Percentiles rank a stretch among this genome's conserved stretches.
phyloP scores from a whole-genome alignment of 2,329 filamentous ascomycete genomes.

The Venturia asperata region DNA sequence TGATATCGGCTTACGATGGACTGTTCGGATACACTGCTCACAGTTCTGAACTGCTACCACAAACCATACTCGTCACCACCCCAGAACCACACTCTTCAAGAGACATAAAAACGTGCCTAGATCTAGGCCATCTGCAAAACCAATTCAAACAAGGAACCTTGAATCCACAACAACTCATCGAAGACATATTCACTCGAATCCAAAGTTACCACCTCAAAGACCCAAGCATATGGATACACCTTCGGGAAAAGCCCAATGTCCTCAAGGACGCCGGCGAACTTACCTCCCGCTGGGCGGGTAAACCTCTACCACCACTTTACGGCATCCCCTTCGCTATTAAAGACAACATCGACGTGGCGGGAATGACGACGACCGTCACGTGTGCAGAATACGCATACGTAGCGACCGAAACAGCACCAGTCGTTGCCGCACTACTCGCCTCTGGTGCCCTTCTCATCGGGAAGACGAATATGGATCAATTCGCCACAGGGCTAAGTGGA shows the following conservation, averaged over 20 bases:
- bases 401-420: slow-evolving; percentile 39
- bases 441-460: slow-evolving; percentile 49
- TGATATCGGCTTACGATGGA: slow-evolving; percentile 40
- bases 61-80: slow-evolving; percentile 22
- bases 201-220: slow-evolving; percentile 26
- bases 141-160: neutral
- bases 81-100: neutral
- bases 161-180: slow-evolving; percentile 26
- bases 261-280: slow-evolving; percentile 33
- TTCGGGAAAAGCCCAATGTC: slow-evolving; percentile 31
- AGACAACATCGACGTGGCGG: slow-evolving; percentile 45
- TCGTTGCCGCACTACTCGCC: slow-evolving; percentile 40
- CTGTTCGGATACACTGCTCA: slow-evolving; percentile 39
- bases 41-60: slow-evolving; percentile 32
- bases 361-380: slow-evolving; percentile 41
- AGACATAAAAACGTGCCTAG: slow-evolving; percentile 17
- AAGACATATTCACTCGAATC: slow-evolving; percentile 28
- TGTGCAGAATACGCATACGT: slow-evolving; percentile 40
- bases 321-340: slow-evolving; percentile 48
- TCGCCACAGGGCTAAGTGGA: slow-evolving; percentile 51
- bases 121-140: neutral
- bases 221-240: slow-evolving; percentile 30
- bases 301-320: slow-evolving; percentile 38
- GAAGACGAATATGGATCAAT: slow-evolving; percentile 52
- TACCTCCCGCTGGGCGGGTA: slow-evolving; percentile 32